Conservation (phyloP, 305 asterid genomes). For the Fraxinus albicans region DNA sequence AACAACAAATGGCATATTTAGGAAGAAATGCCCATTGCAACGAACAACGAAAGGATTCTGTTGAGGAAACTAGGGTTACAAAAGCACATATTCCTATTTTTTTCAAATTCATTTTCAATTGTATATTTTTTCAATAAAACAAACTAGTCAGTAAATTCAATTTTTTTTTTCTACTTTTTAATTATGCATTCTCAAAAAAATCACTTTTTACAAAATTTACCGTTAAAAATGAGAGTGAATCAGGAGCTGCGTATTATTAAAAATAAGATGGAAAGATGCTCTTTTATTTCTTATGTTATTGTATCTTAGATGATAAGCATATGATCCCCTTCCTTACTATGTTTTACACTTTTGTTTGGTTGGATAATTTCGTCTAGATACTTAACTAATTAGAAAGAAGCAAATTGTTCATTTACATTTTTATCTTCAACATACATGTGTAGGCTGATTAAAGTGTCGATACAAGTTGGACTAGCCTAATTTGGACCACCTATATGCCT, state of each 20-base stretch:
- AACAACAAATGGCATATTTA: conserved; percentile 31
- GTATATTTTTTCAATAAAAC: not conserved
- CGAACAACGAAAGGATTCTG: conserved; percentile 29
- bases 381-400: not conserved
- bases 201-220: not conserved
- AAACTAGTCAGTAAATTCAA: too few relatives aligned
- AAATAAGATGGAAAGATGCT: conserved; percentile 26
- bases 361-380: not conserved
- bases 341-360: conserved; percentile 2
- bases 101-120: too few relatives aligned
- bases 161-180: too few relatives aligned
- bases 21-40: conserved; percentile 29
- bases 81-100: not conserved
- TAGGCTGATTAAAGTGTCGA: not conserved
- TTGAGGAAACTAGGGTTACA: conserved; percentile 29
- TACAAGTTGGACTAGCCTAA: not conserved
- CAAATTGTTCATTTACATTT: not conserved
- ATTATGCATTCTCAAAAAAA: not conserved
- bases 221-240: too few relatives aligned
- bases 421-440: not conserved
- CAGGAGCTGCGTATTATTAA: conserved; percentile 10
- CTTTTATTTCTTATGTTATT: conserved; percentile 40
- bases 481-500: not conserved
- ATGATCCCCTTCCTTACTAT: conserved; percentile 32
- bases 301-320: conserved; percentile 37